Evolutionary conservation across 805 yeast species (phyloP).

Genomic region (Candida easanensis): DNA sequence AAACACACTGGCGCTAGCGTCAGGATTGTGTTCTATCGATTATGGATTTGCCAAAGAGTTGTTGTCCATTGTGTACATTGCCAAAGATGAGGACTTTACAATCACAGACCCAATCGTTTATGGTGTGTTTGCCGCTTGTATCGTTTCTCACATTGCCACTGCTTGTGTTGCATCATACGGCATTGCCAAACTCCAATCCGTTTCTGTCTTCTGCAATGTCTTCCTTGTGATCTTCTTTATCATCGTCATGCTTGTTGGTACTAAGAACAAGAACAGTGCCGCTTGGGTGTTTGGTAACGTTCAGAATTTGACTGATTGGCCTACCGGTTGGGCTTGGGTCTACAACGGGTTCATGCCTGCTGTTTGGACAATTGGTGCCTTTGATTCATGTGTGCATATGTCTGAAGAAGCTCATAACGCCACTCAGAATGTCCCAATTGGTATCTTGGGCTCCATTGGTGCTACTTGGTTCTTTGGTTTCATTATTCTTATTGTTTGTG

Average conservation of each 20-base stretch:
- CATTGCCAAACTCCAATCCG: slow-evolving; percentile 53
- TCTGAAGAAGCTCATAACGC: slow-evolving; percentile 70
- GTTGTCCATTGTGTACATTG: slow-evolving; percentile 46
- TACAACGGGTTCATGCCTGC: slow-evolving; percentile 58
- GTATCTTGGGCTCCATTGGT: slow-evolving; percentile 56
- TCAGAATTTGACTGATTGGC: slow-evolving; percentile 54
- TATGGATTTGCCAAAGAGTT: slow-evolving; percentile 61
- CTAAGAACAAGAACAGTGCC: no score
- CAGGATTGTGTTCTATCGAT: slow-evolving; percentile 61
- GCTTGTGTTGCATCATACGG: slow-evolving; percentile 52
- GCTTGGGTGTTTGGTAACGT: no score
- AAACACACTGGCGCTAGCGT: slow-evolving; percentile 61
- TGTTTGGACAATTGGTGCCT: slow-evolving; percentile 75
- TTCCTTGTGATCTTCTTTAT: slow-evolving; percentile 46
- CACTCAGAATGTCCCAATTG: slow-evolving; percentile 59
- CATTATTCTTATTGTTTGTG: slow-evolving; percentile 48
- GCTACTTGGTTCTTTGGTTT: slow-evolving; percentile 60
- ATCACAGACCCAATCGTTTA: slow-evolving; percentile 53
- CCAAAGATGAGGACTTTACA: slow-evolving; percentile 34
- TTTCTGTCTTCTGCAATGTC: slow-evolving; percentile 51
- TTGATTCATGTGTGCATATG: slow-evolving; percentile 72
- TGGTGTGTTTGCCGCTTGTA: slow-evolving; percentile 63
- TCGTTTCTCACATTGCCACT: slow-evolving; percentile 30
- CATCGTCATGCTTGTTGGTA: no score
- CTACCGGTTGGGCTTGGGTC: slow-evolving; percentile 54